Conservation (phyloP, 129 eudicot genomes). For the Ambrosia artemisiifolia region DNA sequence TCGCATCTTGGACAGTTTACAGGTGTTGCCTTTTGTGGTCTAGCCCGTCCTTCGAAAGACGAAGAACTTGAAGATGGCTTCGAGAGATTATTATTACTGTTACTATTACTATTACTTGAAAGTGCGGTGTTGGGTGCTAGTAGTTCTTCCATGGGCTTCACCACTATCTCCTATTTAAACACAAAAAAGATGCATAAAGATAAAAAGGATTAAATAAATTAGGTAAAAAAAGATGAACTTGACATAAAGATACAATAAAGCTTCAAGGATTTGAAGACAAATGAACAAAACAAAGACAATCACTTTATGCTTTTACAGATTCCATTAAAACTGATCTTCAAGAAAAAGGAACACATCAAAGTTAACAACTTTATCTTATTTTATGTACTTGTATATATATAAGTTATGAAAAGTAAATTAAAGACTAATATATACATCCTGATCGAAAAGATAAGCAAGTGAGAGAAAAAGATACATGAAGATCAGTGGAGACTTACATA, state of each 20-base stretch:
- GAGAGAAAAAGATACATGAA: slow-evolving; percentile 32
- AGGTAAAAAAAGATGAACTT: slow-evolving; percentile 11
- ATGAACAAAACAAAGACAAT: slow-evolving; percentile 33
- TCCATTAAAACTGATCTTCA: slow-evolving; percentile 30
- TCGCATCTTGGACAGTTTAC: slow-evolving; percentile 88
- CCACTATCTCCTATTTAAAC: slow-evolving; percentile 43
- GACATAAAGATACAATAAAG: slow-evolving; percentile 30
- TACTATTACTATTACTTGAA: not conserved
- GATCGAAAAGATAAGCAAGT: slow-evolving; percentile 20
- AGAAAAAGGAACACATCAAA: slow-evolving; percentile 28
- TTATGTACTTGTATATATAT: not conserved
- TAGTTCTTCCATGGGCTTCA: slow-evolving; percentile 73
- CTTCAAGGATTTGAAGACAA: slow-evolving; percentile 32
- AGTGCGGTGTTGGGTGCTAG: slow-evolving; percentile 32
- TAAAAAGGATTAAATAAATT: slow-evolving; percentile 11
- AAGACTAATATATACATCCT: slow-evolving; percentile 24
- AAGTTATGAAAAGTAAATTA: slow-evolving; percentile 19
- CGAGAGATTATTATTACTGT: slow-evolving; percentile 16
- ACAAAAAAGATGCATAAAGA: slow-evolving; percentile 16
- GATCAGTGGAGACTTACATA: slow-evolving; percentile 31
- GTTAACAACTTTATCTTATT: slow-evolving; percentile 1
- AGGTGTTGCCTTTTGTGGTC: slow-evolving; percentile 61
- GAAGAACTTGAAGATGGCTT: slow-evolving; percentile 38
- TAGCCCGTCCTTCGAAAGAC: slow-evolving; percentile 52
- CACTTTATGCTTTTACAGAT: slow-evolving; percentile 34